Evolutionary conservation across 768 basidiomycete species (phyloP).

Genomic region (Tubosaeta sp.): DNA sequence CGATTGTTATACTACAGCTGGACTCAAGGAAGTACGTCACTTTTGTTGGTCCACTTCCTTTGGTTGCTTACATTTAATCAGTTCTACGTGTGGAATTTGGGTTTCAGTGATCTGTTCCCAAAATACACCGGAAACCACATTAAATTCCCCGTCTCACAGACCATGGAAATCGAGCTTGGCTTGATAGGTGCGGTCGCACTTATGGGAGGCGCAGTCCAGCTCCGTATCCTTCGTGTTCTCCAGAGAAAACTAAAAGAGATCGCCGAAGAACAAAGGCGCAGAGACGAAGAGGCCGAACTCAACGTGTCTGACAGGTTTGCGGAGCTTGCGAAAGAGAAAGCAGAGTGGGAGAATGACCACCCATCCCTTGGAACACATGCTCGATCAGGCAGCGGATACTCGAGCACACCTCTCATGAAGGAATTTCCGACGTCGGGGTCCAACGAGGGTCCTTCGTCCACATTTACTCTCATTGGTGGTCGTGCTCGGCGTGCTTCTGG

Average conservation of each 20-base stretch:
- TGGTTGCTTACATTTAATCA: conserved; percentile 30
- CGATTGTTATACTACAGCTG: conserved; percentile 89
- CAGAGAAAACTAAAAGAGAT: conserved; percentile 79
- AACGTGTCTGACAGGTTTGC: conserved; percentile 68
- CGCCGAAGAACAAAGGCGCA: conserved; percentile 63
- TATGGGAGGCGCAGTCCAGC: conserved; percentile 87
- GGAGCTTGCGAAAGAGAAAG: conserved; percentile 61
- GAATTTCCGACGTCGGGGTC: conserved; percentile 52
- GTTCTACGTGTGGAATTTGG: conserved; percentile 97
- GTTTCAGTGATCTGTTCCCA: conserved; percentile 76
- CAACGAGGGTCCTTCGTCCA: conserved; percentile 38
- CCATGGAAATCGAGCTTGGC: conserved; percentile 92
- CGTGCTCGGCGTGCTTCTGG: conserved; percentile 62
- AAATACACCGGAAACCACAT: conserved; percentile 66
- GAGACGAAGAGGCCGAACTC: conserved; percentile 72
- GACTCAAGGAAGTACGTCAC: conserved; percentile 78
- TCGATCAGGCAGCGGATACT: conserved; percentile 59
- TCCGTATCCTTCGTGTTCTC: conserved; percentile 78
- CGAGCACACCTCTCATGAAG: conserved; percentile 64
- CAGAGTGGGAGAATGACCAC: conserved; percentile 86
- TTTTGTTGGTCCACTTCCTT: neutral
- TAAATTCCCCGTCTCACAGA: conserved; percentile 79
- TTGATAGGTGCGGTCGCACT: conserved; percentile 78
- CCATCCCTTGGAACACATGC: conserved; percentile 58
- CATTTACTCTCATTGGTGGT: conserved; percentile 47